Evolutionary conservation across 345 rosid species (phyloP), one percentile per base, ranked within the genome.

Genomic region (Hirschfeldia incana): DNA sequence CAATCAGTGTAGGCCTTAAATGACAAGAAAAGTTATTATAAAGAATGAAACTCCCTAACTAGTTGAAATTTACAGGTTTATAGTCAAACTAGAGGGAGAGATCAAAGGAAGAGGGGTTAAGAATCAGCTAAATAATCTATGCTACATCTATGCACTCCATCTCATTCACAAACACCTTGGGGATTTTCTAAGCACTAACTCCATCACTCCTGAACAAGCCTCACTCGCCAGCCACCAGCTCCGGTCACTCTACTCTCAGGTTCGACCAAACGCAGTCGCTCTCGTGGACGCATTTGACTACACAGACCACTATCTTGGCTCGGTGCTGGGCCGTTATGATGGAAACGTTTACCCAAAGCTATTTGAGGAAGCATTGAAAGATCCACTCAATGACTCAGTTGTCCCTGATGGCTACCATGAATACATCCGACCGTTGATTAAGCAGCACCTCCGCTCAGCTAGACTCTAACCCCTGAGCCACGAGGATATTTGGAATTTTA

Each of bases 351-450:
- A 94, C 62, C 94, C 91, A 51, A 91, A 84, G 57, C 88, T 92
- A 8, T 87, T 90, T 0, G 94, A 94, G 82, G 93, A 84, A 37
- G 97, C 98, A 6, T 87, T 92, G 93, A 92, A 90, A 85, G 97
- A 94, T 80, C 97, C 98, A 76, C 83, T 94, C 29, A 94, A 92
- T 37, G 98, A 92, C 57, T 81, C 90, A 0, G 92, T 87, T 4
- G 92, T 94, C 70, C 97, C 94, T 11, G 97, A 94, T 65, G 98
- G 97, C 46, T 91, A 86, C 87, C 86, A 78, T 5, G 97, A 92
- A 74, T 94, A 87, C 75, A 53, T 90, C 34, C 85, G 87, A 44
- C 97, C 97, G 0, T 39, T 94, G 78, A 81, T 94, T 81, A 92
- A 87, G 87, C 92, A 87, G 74, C 88, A 86, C 33, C 78, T 89